Evolutionary conservation across 2,329 filamentous ascomycete genomes (phyloP), one percentile per base, ranked within the genome.

Genomic region (Xylaria sp.): DNA sequence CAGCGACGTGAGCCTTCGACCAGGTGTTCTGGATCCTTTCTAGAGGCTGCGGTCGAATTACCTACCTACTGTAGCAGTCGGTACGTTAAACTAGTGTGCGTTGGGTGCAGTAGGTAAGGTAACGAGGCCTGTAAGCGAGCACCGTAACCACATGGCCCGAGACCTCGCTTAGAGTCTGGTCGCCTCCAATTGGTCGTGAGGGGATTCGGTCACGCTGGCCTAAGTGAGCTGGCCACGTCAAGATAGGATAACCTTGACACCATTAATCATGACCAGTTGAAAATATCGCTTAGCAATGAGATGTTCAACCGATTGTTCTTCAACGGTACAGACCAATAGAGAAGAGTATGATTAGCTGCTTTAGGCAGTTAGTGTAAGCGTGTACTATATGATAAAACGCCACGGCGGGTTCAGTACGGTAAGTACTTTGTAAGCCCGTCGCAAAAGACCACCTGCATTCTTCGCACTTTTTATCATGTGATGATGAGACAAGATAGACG

Each of bases 111-210:
- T 43, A 43, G 39, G 39, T 43, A 43, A 23, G 54, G 36, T 18
- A 10, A 18, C 36, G n/a, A n/a, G 23, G 12, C 36, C 25, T 67
- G 59, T 57, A 67, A 66, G 67, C 67, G 63, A 64, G n/a, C 36
- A 25, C 23, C 12, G 43, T 61, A 57, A 20, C 59, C 59, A 62
- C 63, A 62, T 59, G 52, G 46, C 43, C 33, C 8, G 36, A 3
- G 54, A 39, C 48, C 55, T 69, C 67, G 63, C 67, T 69, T 69
- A 67, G 6, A 25, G 20, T 20, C 3, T 12, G 10, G 9, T n/a
- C 12, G 3, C 43, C 46, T 25, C 46, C 20, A 36, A 55, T n/a
- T 12, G 31, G 2, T n/a, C 15, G 15, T 33, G 13, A 52, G 2
- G 12, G 15, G 6, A 33, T 36, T 36, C 28, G 33, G 33, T 36